phyloP scores from a whole-genome alignment of 2,329 filamentous ascomycete species.

The Diaporthe citri region DNA sequence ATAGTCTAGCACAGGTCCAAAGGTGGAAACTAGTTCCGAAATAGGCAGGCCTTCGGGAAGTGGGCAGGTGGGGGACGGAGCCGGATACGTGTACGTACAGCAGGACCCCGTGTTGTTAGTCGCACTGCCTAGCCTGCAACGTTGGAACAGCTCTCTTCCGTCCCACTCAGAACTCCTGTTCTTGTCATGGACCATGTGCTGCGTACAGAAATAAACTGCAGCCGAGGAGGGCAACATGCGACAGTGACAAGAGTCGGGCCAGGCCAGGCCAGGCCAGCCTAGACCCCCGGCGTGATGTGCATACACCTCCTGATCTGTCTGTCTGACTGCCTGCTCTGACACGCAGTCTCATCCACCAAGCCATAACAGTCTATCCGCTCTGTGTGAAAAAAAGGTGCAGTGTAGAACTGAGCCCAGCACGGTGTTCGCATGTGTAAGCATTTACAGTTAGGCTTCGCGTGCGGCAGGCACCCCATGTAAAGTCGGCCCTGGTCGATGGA shows the following conservation, averaged over 20 bases:
- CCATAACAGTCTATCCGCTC: neutral
- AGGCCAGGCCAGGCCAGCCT: neutral
- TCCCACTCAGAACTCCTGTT: neutral
- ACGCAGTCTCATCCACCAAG: neutral
- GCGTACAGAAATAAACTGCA: neutral
- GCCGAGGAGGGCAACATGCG: neutral
- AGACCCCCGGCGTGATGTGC: neutral
- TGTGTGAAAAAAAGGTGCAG: neutral
- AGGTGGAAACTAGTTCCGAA: neutral
- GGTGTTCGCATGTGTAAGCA: neutral
- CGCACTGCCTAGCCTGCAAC: neutral
- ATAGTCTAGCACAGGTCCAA: neutral
- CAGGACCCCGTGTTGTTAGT: neutral
- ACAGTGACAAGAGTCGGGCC: neutral
- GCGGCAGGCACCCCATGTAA: neutral
- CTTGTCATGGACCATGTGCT: neutral
- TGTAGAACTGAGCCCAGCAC: neutral
- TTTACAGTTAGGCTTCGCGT: neutral
- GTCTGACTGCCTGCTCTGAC: neutral
- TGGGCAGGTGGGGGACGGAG: conserved; percentile 17
- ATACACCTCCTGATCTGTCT: neutral
- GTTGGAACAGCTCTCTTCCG: neutral
- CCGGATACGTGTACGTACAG: conserved; percentile 4
- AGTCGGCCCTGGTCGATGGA: conserved; percentile 5
- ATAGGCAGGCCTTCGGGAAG: conserved; percentile 6